Conservation (phyloP, 345 rosid species). For the Alliaria petiolata region DNA sequence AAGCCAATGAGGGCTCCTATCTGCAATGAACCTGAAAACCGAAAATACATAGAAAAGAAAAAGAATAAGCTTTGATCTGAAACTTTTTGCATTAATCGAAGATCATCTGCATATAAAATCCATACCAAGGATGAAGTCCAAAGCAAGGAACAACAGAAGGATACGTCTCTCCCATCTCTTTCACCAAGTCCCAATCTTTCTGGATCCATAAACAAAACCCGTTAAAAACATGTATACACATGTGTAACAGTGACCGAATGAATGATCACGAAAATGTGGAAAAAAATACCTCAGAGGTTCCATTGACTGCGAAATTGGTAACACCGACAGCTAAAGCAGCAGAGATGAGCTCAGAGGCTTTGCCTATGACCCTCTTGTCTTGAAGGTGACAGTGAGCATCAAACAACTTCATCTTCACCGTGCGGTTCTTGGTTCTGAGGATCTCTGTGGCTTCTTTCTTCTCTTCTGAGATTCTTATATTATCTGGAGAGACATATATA, state of each 20-base stretch:
- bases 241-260: background rate
- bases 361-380: slow-evolving; percentile 64
- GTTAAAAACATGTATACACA: background rate
- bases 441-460: background rate
- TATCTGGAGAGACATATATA: background rate
- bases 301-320: slow-evolving; percentile 73
- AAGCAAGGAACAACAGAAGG: slow-evolving; percentile 79
- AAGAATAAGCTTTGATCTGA: background rate
- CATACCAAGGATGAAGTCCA: slow-evolving; percentile 87
- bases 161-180: slow-evolving; percentile 62
- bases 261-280: background rate
- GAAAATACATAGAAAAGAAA: background rate
- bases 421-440: background rate
- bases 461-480: background rate
- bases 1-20: slow-evolving; percentile 75
- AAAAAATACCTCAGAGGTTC: slow-evolving; percentile 54
- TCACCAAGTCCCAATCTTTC: slow-evolving; percentile 85
- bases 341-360: slow-evolving; percentile 53
- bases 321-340: slow-evolving; percentile 57
- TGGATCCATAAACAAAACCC: slow-evolving; percentile 14
- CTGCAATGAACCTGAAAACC: slow-evolving; percentile 52
- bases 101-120: background rate
- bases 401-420: slow-evolving; percentile 50
- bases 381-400: slow-evolving; percentile 97
- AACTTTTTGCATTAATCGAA: background rate